Percentiles rank a stretch among this genome's conserved stretches.
Evolutionary conservation across 2,329 filamentous ascomycete species (phyloP).

Genomic region (Diaporthe amygdali): DNA sequence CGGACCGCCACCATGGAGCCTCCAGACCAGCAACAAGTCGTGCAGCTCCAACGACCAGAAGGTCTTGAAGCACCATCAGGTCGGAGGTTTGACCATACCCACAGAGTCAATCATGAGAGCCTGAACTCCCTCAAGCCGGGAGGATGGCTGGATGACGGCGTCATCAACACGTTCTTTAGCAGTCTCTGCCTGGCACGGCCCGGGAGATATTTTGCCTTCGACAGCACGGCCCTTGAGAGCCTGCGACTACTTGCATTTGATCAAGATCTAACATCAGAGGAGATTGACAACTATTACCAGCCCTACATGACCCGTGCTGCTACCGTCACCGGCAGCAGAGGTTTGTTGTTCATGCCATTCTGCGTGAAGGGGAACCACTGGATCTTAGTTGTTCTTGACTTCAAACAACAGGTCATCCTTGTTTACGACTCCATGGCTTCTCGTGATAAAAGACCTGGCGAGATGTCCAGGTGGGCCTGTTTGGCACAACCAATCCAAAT

Average conservation of each 20-base stretch:
- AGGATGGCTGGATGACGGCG: background rate
- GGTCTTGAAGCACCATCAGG: background rate
- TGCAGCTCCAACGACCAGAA: background rate
- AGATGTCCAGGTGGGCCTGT: rapidly evolving
- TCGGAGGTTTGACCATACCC: background rate
- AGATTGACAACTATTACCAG: background rate
- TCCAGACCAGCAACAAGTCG: background rate
- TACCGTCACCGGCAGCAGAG: background rate
- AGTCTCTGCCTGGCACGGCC: background rate
- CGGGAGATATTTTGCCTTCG: background rate
- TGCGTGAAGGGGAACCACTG: background rate
- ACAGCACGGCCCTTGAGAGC: background rate
- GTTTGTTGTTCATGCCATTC: constrained; percentile 3
- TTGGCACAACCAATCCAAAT: background rate
- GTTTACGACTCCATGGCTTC: background rate
- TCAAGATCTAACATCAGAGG: no score
- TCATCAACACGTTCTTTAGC: background rate
- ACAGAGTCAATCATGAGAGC: background rate
- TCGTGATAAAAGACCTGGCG: no score
- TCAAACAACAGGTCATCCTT: background rate
- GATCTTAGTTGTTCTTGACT: background rate
- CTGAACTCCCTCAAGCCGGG: rapidly evolving
- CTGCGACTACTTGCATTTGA: background rate
- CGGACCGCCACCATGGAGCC: background rate
- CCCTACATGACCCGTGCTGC: background rate